A percentile compares a stretch with the other conserved stretches of the same genome.
These are phyloP conservation scores for Limnanthes douglasii DNA, from an alignment of 345 rosid genomes.

Conservation along the genomic window DNA sequence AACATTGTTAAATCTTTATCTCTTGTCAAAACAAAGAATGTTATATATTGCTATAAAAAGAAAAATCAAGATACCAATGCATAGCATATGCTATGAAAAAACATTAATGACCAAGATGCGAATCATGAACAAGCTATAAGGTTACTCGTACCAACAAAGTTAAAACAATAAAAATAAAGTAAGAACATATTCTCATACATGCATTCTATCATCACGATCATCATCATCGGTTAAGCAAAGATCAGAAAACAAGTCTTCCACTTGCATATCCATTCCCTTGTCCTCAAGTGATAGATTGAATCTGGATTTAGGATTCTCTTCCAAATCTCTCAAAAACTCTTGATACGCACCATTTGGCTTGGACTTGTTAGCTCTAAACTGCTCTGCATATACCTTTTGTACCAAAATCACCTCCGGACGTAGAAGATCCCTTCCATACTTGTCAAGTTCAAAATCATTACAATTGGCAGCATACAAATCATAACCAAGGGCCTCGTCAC, in stretches of 20 bases:
- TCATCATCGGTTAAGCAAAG: slow-evolving; percentile 19
- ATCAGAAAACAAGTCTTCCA: slow-evolving; percentile 26
- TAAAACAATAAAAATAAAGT: too few species aligned
- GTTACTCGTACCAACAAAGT: too few species aligned
- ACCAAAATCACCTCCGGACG: slow-evolving; percentile 19
- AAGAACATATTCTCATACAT: too few species aligned
- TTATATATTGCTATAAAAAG: too few species aligned
- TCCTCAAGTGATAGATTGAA: slow-evolving; percentile 18
- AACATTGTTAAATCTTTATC: too few species aligned
- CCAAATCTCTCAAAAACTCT: slow-evolving; percentile 24
- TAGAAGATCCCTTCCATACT: slow-evolving; percentile 9
- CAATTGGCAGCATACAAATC: slow-evolving; percentile 19
- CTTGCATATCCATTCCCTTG: slow-evolving; percentile 18
- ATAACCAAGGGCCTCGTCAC: slow-evolving; percentile 26
- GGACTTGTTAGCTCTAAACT: slow-evolving; percentile 12
- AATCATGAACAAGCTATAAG: too few species aligned
- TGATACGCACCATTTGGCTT: slow-evolving; percentile 16
- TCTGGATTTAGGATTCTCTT: too few species aligned
- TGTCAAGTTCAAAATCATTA: slow-evolving; percentile 21
- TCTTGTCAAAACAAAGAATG: too few species aligned
- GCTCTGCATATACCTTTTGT: slow-evolving; percentile 24
- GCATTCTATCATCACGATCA: slow-evolving; percentile 8
- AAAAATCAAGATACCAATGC: too few species aligned
- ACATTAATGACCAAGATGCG: too few species aligned
- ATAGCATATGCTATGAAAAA: too few species aligned